These are phyloP conservation scores for Sistotremastrum niveocremeum DNA, from an alignment of 768 basidiomycete species.

Conservation along the genomic window DNA sequence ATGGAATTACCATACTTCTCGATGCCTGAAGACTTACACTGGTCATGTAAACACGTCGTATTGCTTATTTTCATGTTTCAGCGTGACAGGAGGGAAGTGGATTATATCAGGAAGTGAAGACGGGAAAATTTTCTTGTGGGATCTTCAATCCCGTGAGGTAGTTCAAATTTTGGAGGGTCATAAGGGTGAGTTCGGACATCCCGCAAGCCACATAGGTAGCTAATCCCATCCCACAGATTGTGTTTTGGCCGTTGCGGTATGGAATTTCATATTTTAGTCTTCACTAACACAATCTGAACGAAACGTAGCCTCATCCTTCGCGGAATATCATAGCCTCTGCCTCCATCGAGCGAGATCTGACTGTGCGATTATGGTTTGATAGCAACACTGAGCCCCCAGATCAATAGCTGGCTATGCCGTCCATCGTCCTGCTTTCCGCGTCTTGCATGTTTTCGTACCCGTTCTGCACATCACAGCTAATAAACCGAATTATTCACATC, in stretches of 20 bases:
- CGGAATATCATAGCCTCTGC: conserved; percentile 71
- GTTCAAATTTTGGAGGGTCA: conserved; percentile 70
- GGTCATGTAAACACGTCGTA: conserved; percentile 82
- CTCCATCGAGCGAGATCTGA: conserved; percentile 80
- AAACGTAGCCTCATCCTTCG: conserved; percentile 57
- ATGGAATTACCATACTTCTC: conserved; percentile 87
- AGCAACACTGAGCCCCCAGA: conserved; percentile 4
- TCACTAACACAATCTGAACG: not conserved
- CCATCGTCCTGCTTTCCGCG: no score
- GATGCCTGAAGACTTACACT: conserved; percentile 84
- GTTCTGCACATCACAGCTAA: no score
- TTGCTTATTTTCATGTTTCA: conserved; percentile 60
- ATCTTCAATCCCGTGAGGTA: conserved; percentile 68
- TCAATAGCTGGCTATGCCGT: no score
- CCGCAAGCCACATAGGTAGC: conserved; percentile 8
- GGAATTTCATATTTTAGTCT: not conserved
- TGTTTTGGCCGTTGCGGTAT: conserved; percentile 63
- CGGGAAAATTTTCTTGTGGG: conserved; percentile 78
- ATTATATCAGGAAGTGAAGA: conserved; percentile 88
- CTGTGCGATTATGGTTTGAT: conserved; percentile 72
- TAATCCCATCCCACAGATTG: conserved; percentile 26
- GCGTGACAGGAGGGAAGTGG: conserved; percentile 42
- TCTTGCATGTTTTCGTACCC: no score
- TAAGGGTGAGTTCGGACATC: conserved; percentile 36
- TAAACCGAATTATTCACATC: no score